Evolutionary conservation across 352 stramenopile species (phyloP).

Genomic region (Pythium brachiatum): DNA sequence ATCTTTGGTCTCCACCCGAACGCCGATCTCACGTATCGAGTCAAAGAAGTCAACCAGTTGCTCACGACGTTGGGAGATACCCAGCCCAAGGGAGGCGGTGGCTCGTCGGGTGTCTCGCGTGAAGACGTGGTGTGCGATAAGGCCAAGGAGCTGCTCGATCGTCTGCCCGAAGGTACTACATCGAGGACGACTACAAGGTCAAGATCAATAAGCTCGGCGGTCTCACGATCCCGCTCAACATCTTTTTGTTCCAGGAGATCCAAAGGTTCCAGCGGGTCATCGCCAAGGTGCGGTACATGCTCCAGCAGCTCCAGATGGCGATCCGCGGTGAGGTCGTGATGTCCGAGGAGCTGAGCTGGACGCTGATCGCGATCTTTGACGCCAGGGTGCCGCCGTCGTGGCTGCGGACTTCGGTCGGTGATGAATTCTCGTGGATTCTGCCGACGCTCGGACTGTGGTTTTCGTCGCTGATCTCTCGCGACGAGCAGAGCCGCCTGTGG

Average conservation of each 20-base stretch:
- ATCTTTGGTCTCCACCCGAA: slow-evolving; percentile 99
- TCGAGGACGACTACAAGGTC: slow-evolving; percentile 97
- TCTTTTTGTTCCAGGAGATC: slow-evolving; percentile 99
- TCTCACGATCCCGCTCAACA: slow-evolving; percentile 96
- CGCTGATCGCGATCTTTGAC: slow-evolving; percentile 96
- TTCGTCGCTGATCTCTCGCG: slow-evolving; percentile 92
- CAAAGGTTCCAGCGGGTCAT: slow-evolving; percentile 96
- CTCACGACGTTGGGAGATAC: slow-evolving; percentile 92
- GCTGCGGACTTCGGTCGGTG: slow-evolving; percentile 94
- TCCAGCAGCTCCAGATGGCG: slow-evolving; percentile 95
- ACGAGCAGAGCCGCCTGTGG: slow-evolving; percentile 96
- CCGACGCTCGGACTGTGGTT: slow-evolving; percentile 97
- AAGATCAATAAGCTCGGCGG: slow-evolving; percentile 93
- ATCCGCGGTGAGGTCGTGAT: slow-evolving; percentile 98
- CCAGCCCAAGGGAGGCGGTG: slow-evolving; percentile 49
- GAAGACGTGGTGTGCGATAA: slow-evolving; percentile 98
- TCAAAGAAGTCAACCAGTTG: slow-evolving; percentile 95
- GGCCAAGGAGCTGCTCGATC: slow-evolving; percentile 91
- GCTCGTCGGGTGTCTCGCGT: slow-evolving; percentile 53
- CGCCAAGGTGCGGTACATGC: slow-evolving; percentile 93
- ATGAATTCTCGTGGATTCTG: slow-evolving; percentile 98
- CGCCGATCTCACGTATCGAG: slow-evolving; percentile 96
- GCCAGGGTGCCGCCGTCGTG: slow-evolving; percentile 94
- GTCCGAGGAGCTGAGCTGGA: slow-evolving; percentile 95
- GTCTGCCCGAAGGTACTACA: slow-evolving; percentile 96